Evolutionary conservation across 495 filamentous ascomycete genomes (phyloP).

Genomic region (Durotheca rogersii): DNA sequence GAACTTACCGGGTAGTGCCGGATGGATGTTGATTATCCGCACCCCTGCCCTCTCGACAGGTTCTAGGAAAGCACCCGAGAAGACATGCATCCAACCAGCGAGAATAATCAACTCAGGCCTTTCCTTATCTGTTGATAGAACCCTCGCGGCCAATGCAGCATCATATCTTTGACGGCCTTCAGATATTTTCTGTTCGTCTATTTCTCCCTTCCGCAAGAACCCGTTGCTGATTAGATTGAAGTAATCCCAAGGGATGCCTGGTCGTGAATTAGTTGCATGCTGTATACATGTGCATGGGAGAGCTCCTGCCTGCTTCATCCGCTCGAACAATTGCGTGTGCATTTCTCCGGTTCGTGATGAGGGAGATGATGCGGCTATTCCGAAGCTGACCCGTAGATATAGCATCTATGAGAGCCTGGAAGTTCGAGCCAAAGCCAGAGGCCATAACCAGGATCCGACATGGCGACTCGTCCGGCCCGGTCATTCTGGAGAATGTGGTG

Average conservation of each 20-base stretch:
- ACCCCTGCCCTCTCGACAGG: constrained; percentile 11
- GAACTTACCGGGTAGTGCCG: constrained; percentile 16
- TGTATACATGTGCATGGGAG: constrained; percentile 46
- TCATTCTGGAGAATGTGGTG: constrained; percentile 6
- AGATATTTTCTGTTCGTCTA: constrained; percentile 12
- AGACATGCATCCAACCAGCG: constrained; percentile 24
- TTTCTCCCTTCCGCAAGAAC: constrained; percentile 13
- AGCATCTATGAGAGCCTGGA: constrained; percentile 83
- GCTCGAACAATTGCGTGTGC: constrained; percentile 77
- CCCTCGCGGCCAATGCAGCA: constrained; percentile 12
- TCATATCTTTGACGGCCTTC: constrained; percentile 17
- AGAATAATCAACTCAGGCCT: constrained; percentile 17
- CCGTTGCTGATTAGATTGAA: constrained; percentile 36
- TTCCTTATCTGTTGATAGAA: constrained; percentile 2
- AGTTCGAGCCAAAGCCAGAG: constrained; percentile 79
- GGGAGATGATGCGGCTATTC: constrained; percentile 62
- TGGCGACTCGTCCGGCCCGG: constrained; percentile 7
- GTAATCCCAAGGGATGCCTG: constrained; percentile 75
- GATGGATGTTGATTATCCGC: constrained; percentile 18
- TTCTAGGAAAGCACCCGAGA: constrained; percentile 4
- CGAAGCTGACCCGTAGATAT: constrained; percentile 52
- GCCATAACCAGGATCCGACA: constrained; percentile 45
- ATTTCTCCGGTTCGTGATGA: constrained; percentile 75
- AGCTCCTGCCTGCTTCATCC: constrained; percentile 40
- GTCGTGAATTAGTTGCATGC: constrained; percentile 2